Conservation (phyloP, 2,329 filamentous ascomycete species). For the Aspergillus ustus region DNA sequence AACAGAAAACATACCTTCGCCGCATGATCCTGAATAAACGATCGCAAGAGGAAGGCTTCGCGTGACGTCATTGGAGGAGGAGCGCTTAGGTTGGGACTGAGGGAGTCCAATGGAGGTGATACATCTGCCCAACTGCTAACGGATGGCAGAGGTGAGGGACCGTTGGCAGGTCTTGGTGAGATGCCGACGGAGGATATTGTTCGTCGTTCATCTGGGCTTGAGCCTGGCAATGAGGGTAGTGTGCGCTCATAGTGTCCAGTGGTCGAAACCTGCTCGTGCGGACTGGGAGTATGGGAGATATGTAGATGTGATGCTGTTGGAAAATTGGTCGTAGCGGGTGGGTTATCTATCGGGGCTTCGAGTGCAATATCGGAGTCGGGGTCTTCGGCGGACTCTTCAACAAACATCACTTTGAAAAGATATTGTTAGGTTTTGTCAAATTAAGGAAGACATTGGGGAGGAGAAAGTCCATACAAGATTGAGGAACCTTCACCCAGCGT, state of each 20-base stretch:
- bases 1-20: constrained; percentile 34
- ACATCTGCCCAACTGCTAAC: constrained; percentile 21
- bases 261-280: not conserved
- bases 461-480: constrained; percentile 26
- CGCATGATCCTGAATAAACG: constrained; percentile 40
- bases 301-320: not conserved
- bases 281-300: constrained; percentile 2
- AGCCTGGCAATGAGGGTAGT: not conserved
- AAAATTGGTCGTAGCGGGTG: not conserved
- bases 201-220: constrained; percentile 15
- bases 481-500: constrained; percentile 38
- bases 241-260: not conserved
- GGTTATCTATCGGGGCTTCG: constrained; percentile 7
- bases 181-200: constrained; percentile 19
- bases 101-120: constrained; percentile 19
- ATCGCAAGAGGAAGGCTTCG: constrained; percentile 40
- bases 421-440: not conserved
- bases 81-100: constrained; percentile 17
- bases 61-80: constrained; percentile 28
- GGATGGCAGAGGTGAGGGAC: constrained; percentile 22
- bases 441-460: not conserved
- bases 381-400: constrained; percentile 30
- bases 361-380: constrained; percentile 13
- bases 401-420: constrained; percentile 31
- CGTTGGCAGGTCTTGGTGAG: constrained; percentile 15